Conservation (phyloP, 1,284 basidiomycete genomes). For the Coriolopsis trogii region DNA sequence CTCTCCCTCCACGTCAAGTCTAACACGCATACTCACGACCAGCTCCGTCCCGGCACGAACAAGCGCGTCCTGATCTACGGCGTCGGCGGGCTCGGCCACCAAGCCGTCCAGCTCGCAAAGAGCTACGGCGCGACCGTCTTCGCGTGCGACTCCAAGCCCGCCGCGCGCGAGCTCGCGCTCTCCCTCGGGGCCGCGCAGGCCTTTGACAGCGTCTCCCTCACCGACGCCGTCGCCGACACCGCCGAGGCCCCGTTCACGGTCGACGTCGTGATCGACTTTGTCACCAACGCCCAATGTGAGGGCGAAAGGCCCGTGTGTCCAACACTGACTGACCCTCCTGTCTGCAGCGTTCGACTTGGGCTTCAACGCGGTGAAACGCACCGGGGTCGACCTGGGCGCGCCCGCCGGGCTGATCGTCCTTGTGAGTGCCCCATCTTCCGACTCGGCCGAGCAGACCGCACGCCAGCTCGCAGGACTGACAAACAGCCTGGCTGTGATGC, state of each 20-base stretch:
- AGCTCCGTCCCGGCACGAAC: conserved; percentile 16
- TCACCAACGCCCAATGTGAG: conserved; percentile 27
- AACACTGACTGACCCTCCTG: not conserved
- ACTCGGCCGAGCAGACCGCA: not conserved
- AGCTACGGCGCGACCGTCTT: conserved; percentile 31
- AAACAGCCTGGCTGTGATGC: no score
- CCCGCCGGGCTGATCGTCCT: not conserved
- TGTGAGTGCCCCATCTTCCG: not conserved
- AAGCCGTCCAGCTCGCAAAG: conserved; percentile 34
- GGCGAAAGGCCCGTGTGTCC: not conserved
- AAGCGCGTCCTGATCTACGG: conserved; percentile 33
- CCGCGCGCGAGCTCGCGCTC: conserved; percentile 27
- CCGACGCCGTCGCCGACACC: conserved; percentile 6
- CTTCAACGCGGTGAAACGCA: not conserved
- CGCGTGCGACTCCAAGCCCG: conserved; percentile 29
- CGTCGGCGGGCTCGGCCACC: conserved; percentile 34
- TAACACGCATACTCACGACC: conserved; percentile 4
- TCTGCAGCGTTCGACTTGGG: not conserved
- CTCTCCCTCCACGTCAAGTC: no score
- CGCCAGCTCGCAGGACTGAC: no score
- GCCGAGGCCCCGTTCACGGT: conserved; percentile 27
- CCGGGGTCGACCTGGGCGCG: not conserved
- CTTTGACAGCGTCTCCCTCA: conserved; percentile 27
- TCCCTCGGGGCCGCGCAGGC: conserved; percentile 30
- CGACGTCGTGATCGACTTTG: conserved; percentile 31